A percentile compares a stretch with the other conserved stretches of the same genome.
Conservation (phyloP, 805 yeast species). For the Ogataea populi-albae region DNA sequence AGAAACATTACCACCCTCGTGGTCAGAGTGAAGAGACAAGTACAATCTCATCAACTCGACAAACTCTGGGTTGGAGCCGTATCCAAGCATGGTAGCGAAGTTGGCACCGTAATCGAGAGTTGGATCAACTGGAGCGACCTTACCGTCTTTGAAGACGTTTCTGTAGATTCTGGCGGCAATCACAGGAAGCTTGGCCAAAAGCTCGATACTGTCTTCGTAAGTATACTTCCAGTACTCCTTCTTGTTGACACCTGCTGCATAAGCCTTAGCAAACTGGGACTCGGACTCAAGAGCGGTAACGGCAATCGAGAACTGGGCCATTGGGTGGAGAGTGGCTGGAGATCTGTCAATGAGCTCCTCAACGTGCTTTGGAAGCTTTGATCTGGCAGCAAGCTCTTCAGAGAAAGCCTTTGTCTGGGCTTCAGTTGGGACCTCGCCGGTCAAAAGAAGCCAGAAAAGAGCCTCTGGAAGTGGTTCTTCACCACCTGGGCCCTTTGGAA, state of each 20-base stretch:
- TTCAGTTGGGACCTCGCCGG: constrained; percentile 79
- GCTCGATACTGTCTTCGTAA: constrained; percentile 75
- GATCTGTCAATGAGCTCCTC: constrained; percentile 66
- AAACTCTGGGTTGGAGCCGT: constrained; percentile 62
- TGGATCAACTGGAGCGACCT: constrained; percentile 48
- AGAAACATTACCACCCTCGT: constrained; percentile 87
- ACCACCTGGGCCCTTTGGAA: constrained; percentile 74
- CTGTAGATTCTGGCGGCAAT: constrained; percentile 83
- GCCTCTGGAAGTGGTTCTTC: constrained; percentile 72
- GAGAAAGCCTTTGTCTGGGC: constrained; percentile 68
- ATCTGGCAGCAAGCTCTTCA: constrained; percentile 75
- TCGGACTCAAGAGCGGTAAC: constrained; percentile 78
- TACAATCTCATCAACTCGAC: constrained; percentile 78
- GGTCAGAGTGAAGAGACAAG: constrained; percentile 80
- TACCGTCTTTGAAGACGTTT: constrained; percentile 81
- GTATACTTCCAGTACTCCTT: constrained; percentile 82
- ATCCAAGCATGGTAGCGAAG: constrained; percentile 56
- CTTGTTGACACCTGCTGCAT: constrained; percentile 79
- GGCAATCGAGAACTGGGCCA: constrained; percentile 87
- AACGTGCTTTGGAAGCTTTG: constrained; percentile 76
- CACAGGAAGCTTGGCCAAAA: constrained; percentile 76
- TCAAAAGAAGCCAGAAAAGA: constrained; percentile 75
- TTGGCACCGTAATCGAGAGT: constrained; percentile 66
- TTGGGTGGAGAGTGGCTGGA: constrained; percentile 78
- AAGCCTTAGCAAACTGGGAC: constrained; percentile 81